phyloP scores from a whole-genome alignment of 306 rosid genomes.

The Citrullus colocynthis region DNA sequence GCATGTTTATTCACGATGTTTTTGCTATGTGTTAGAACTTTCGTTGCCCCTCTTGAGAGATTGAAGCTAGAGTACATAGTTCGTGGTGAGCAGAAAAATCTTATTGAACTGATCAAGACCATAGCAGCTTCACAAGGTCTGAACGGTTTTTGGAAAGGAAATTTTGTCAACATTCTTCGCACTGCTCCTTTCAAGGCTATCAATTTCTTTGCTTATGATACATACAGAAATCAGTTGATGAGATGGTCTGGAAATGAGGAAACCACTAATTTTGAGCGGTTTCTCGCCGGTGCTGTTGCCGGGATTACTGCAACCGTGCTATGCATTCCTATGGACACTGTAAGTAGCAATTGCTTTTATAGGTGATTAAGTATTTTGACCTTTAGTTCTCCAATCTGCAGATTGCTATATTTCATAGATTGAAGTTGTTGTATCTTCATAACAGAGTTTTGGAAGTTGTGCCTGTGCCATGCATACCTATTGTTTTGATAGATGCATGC shows the following conservation, averaged over 20 bases:
- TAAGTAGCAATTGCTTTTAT: constrained; percentile 25
- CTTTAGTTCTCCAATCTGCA: neutral
- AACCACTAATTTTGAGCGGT: constrained; percentile 82
- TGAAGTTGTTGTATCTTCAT: neutral
- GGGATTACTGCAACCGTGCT: constrained; percentile 80
- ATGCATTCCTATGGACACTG: constrained; percentile 95
- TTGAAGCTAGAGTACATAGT: constrained; percentile 89
- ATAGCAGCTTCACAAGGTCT: constrained; percentile 80
- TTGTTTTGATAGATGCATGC: neutral
- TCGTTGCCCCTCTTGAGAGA: constrained; percentile 94
- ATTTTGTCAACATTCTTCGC: constrained; percentile 81
- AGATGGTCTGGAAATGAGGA: constrained; percentile 52
- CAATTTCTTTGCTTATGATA: constrained; percentile 81
- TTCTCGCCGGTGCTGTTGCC: constrained; percentile 92
- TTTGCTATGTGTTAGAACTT: constrained; percentile 37
- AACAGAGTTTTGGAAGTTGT: neutral
- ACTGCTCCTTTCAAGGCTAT: constrained; percentile 93
- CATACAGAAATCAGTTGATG: constrained; percentile 65
- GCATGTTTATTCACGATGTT: neutral
- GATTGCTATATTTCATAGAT: neutral
- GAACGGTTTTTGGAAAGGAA: constrained; percentile 96
- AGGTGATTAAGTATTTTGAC: neutral
- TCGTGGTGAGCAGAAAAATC: constrained; percentile 72
- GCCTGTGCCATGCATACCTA: neutral
- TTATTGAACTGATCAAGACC: constrained; percentile 49